Conservation (phyloP, 306 rosid genomes). For the Hippophae tibetana region DNA sequence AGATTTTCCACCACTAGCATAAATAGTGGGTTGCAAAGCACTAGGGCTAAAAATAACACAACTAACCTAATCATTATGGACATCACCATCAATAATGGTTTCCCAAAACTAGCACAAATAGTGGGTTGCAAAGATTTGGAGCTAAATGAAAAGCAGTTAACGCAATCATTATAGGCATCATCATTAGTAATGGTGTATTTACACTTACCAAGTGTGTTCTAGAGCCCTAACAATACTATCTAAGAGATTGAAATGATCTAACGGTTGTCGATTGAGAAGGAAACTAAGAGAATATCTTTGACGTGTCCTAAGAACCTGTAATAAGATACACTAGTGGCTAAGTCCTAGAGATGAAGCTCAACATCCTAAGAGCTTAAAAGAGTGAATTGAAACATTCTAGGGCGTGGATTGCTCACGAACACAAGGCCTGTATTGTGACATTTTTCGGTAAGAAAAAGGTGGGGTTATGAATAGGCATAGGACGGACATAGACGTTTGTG, state of each 20-base stretch:
- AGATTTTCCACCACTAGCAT: conserved; percentile 79
- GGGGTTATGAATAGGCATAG: too few relatives aligned
- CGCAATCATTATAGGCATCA: conserved; percentile 83
- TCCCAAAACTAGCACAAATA: conserved; percentile 71
- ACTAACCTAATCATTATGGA: conserved; percentile 52
- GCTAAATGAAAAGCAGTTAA: conserved; percentile 74
- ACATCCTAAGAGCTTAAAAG: conserved; percentile 98
- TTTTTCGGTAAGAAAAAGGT: too few relatives aligned
- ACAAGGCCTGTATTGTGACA: too few relatives aligned
- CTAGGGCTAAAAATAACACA: too few relatives aligned
- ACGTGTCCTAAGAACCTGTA: conserved; percentile 90
- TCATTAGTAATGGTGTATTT: conserved; percentile 76
- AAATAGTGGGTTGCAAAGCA: conserved; percentile 18
- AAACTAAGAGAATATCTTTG: conserved; percentile 83
- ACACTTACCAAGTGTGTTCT: conserved; percentile 96
- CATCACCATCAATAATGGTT: conserved; percentile 89
- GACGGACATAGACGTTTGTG: too few relatives aligned
- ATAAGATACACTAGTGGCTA: conserved; percentile 57
- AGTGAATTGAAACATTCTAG: conserved; percentile 45
- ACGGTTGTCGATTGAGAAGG: conserved; percentile 86
- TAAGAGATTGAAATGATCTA: conserved; percentile 96
- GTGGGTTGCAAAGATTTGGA: conserved; percentile 64
- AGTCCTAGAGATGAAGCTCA: conserved; percentile 93
- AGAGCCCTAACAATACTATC: conserved; percentile 87
- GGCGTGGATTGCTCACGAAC: too few relatives aligned